Percentiles rank a stretch among this genome's conserved stretches.
phyloP scores from a whole-genome alignment of 257 asterid species.

The Linderniella brevidens region DNA sequence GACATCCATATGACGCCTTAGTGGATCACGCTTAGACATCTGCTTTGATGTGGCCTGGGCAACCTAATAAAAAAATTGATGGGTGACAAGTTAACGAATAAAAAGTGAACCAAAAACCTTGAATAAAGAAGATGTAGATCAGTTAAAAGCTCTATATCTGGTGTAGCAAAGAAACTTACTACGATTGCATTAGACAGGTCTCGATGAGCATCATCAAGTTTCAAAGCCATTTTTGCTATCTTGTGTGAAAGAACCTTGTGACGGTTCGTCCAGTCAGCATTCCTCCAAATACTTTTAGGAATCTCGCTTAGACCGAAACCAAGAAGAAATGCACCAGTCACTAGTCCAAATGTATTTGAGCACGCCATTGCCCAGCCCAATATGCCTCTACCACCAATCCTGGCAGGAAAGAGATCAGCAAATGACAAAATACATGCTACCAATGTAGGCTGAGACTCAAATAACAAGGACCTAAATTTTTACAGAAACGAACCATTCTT shows the following conservation, averaged over 20 bases:
- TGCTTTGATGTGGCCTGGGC: constrained; percentile 99
- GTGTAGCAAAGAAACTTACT: constrained; percentile 37
- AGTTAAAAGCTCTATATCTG: too few relatives aligned
- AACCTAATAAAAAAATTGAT: constrained; percentile 28
- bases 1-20: constrained; percentile 81
- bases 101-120: not conserved
- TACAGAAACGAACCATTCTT: constrained; percentile 45
- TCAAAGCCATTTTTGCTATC: constrained; percentile 84
- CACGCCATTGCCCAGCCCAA: constrained; percentile 96
- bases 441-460: constrained; percentile 6
- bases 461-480: constrained; percentile 11
- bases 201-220: constrained; percentile 96
- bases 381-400: constrained; percentile 47
- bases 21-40: constrained; percentile 94
- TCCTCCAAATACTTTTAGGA: constrained; percentile 85
- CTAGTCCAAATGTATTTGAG: constrained; percentile 98
- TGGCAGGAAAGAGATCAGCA: constrained; percentile 21
- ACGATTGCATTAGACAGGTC: constrained; percentile 90
- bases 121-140: too few relatives aligned
- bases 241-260: constrained; percentile 94
- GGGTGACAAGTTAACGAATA: constrained; percentile 3
- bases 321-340: constrained; percentile 97
- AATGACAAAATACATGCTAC: constrained; percentile 4
- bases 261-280: constrained; percentile 93
- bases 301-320: constrained; percentile 98